Evolutionary conservation across 371 early-diverging fungal species (phyloP), one percentile per base, ranked within the genome.

Genomic region (Mucor saturninus): DNA sequence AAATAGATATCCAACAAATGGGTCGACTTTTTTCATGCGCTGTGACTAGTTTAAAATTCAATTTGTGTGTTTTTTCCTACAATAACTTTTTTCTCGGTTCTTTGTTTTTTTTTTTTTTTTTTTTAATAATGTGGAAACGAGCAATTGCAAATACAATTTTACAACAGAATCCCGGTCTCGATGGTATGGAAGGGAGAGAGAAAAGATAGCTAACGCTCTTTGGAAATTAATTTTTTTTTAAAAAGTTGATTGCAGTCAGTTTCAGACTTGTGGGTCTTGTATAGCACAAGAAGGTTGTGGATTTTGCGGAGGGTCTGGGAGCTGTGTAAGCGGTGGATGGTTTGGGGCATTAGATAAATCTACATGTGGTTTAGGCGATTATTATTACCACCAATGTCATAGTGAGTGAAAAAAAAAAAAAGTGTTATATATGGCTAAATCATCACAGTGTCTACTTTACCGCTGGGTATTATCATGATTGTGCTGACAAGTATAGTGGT

Each of bases 331-430:
- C 15, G 62, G 65, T 11, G 53, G 56, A 28, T 69, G 69, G 69
- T 56, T 61, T 49, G 69, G 57, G n/a, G 65, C 69, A 9, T 32
- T 61, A 45, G 61, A 65, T 21, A 57, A 46, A 13, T 35, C 46
- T 7, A 43, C 15, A 4, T 69, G 69, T 39, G 57, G 43, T 35
- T 42, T 61, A 9, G 40, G 53, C 5, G 62, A 61, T 30, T 56
- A 56, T 37, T 65, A 61, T 13, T 69, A 61, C 57, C 58, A 65
- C 13, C 66, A 69, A 37, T 65, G 69, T 37, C 69, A 69, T 46
- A 52, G 69, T 65, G 61, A 55, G 32, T 32, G 8, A 7, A 37
- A 15, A 30, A 42, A 52, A 37, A 42, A 28, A 46, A 38, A 55
- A n/a, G 15, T 15, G 15, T 13, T 5, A 5, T 5, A 5, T 15